Conservation (phyloP, 2,329 filamentous ascomycete genomes). For the Thielaviopsis musarum region DNA sequence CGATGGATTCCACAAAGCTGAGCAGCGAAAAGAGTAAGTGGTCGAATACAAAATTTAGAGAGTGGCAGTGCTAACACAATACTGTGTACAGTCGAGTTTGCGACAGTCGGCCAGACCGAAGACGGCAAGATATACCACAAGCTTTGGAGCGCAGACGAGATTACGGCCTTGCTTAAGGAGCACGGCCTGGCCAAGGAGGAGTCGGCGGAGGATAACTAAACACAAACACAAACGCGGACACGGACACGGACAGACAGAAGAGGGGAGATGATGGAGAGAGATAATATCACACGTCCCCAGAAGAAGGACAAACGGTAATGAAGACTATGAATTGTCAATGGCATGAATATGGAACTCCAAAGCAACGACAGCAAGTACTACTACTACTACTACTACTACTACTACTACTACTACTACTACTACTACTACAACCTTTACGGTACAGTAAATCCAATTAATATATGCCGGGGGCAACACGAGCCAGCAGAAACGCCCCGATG, state of each 20-base stretch:
- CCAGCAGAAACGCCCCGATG: too few relatives aligned
- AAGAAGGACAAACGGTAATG: not conserved
- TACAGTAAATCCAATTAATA: too few relatives aligned
- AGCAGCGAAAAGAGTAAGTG: conserved; percentile 95
- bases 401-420: too few relatives aligned
- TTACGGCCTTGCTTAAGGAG: conserved; percentile 83
- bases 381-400: too few relatives aligned
- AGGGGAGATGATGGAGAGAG: not conserved
- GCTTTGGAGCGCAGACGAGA: conserved; percentile 93
- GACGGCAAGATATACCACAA: conserved; percentile 96
- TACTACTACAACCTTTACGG: too few relatives aligned
- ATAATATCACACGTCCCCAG: not conserved
- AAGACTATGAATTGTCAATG: not conserved
- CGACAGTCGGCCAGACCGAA: conserved; percentile 89
- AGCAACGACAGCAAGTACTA: too few relatives aligned
- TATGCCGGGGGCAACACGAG: too few relatives aligned
- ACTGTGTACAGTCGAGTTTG: conserved; percentile 66
- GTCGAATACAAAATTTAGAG: conserved; percentile 19
- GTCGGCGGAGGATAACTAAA: conserved; percentile 47
- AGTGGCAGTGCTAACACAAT: conserved; percentile 13
- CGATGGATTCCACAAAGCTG: conserved; percentile 97
- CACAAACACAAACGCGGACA: not conserved
- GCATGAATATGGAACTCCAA: not conserved
- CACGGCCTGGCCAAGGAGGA: conserved; percentile 86
- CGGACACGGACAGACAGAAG: not conserved